These are phyloP conservation scores for Micractinium conductrix DNA, from an alignment of 139 green algal genomes.

Conservation along the genomic window DNA sequence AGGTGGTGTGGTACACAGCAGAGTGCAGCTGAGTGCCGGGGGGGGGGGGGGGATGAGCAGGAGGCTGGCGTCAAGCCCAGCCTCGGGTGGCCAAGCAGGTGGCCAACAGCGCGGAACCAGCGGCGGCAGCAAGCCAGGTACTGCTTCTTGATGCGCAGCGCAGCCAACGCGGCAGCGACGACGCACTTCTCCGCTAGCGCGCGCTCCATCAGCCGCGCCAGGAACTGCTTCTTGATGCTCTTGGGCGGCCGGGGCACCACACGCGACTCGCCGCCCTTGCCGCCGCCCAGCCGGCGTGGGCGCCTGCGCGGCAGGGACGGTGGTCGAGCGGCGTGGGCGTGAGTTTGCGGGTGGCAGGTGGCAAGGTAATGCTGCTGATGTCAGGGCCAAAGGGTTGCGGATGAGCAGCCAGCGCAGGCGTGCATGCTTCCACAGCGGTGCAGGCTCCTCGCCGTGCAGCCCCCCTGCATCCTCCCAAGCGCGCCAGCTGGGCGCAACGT, in stretches of 20 bases:
- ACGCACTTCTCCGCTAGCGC: slow-evolving; percentile 26
- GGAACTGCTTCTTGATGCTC: slow-evolving; percentile 58
- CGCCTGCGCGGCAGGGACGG: slow-evolving; percentile 50
- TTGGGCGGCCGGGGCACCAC: slow-evolving; percentile 49
- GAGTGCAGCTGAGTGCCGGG: background rate
- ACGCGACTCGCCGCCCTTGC: slow-evolving; percentile 76
- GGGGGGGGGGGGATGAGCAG: too few relatives aligned
- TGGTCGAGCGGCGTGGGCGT: background rate
- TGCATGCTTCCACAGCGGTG: background rate
- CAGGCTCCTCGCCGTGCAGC: too few relatives aligned
- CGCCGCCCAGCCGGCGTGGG: slow-evolving; percentile 76
- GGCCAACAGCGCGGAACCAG: background rate
- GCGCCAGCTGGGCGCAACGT: background rate
- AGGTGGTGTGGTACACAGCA: background rate
- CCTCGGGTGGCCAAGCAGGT: background rate
- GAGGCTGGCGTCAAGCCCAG: too few relatives aligned
- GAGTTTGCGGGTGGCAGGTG: background rate
- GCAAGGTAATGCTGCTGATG: background rate
- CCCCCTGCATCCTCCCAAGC: background rate
- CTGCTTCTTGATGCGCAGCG: too few relatives aligned
- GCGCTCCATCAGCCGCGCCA: slow-evolving; percentile 26
- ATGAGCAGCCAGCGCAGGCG: background rate
- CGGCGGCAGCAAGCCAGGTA: background rate
- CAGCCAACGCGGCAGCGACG: background rate
- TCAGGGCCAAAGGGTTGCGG: background rate